These are phyloP conservation scores for Vigna mungo DNA, from an alignment of 306 rosid species.

Conservation along the genomic window DNA sequence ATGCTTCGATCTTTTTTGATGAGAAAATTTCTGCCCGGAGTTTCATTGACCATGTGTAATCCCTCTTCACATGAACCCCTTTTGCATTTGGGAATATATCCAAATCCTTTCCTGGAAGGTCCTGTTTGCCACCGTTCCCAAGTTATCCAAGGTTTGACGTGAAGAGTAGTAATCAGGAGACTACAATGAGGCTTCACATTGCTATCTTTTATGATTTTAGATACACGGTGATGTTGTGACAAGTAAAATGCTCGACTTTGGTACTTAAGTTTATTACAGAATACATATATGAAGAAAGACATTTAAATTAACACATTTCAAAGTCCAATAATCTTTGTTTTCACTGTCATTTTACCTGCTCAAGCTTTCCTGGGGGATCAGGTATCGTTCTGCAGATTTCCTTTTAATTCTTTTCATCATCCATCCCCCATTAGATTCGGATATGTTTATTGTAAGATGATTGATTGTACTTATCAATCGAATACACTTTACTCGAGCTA, in stretches of 20 bases:
- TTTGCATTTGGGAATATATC: conserved; percentile 58
- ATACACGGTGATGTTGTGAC: conserved; percentile 68
- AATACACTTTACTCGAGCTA: conserved; percentile 12
- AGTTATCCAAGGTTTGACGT: conserved; percentile 56
- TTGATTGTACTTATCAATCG: conserved; percentile 28
- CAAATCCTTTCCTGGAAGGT: conserved; percentile 47
- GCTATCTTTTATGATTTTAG: conserved; percentile 54
- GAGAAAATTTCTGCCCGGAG: conserved; percentile 53
- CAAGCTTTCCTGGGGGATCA: conserved; percentile 36
- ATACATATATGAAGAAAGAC: conserved; percentile 66
- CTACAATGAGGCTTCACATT: conserved; percentile 72
- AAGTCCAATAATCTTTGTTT: conserved; percentile 53
- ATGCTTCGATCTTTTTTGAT: conserved; percentile 55
- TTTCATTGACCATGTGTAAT: conserved; percentile 54
- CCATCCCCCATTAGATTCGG: conserved; percentile 7
- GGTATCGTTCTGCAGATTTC: conserved; percentile 26
- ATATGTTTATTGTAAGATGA: conserved; percentile 44
- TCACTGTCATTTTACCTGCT: conserved; percentile 41
- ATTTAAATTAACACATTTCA: conserved; percentile 53
- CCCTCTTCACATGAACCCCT: conserved; percentile 60
- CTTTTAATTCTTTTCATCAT: neutral
- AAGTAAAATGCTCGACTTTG: conserved; percentile 66
- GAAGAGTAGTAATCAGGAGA: conserved; percentile 64
- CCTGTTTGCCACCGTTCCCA: conserved; percentile 55
- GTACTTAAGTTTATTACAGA: conserved; percentile 71